phyloP scores from a whole-genome alignment of 1,139 yeast species.

The Yamadazyma blattariae region DNA sequence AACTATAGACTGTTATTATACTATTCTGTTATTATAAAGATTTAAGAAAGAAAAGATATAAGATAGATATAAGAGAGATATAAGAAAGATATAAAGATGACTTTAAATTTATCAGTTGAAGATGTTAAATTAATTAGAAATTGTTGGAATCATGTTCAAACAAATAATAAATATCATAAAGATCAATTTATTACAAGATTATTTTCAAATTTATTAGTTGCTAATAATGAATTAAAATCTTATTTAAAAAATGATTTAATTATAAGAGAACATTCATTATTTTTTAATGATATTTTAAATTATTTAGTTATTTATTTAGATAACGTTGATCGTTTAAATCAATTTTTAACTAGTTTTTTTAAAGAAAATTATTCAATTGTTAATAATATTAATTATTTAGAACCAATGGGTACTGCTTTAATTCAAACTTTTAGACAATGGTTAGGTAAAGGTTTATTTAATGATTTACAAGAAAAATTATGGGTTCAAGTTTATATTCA shows the following conservation, averaged over 20 bases:
- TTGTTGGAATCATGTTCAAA: constrained; percentile 32
- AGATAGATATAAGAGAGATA: too few species aligned
- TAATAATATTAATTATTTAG: constrained; percentile 32
- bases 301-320: constrained; percentile 33
- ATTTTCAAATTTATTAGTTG: constrained; percentile 33
- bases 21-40: too few species aligned
- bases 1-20: background rate
- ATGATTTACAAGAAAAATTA: constrained; percentile 31
- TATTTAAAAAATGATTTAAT: constrained; percentile 24
- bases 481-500: constrained; percentile 43
- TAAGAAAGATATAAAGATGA: too few species aligned
- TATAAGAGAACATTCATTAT: constrained; percentile 28
- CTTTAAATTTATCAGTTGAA: constrained; percentile 11
- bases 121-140: constrained; percentile 20
- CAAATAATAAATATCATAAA: constrained; percentile 27
- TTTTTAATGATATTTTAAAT: constrained; percentile 37
- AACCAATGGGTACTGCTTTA: constrained; percentile 42
- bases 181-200: constrained; percentile 29
- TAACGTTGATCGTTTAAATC: constrained; percentile 26
- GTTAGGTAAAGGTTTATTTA: constrained; percentile 31
- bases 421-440: constrained; percentile 39
- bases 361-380: constrained; percentile 30
- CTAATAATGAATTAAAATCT: constrained; percentile 25
- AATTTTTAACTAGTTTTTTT: constrained; percentile 34
- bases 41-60: too few species aligned